These are phyloP conservation scores for Dalbergia oliveri DNA, from an alignment of 306 rosid species.

Conservation along the genomic window DNA sequence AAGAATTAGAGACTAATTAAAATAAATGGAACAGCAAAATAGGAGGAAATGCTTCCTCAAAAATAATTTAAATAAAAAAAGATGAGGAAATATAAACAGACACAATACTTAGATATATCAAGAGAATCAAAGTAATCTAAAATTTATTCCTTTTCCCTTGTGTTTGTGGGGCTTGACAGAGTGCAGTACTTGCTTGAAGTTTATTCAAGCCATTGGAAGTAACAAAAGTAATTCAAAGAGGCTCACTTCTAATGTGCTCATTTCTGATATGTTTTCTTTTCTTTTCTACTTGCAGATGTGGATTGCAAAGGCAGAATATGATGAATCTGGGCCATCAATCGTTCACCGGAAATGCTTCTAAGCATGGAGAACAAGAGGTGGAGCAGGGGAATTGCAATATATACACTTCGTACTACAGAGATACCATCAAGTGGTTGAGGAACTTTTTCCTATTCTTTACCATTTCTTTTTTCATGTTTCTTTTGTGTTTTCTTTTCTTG, in stretches of 20 bases:
- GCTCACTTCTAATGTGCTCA: conserved; percentile 1
- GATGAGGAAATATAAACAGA: background rate
- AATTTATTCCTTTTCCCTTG: background rate
- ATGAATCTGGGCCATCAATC: conserved; percentile 96
- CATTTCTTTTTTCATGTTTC: conserved; percentile 60
- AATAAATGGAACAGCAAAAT: background rate
- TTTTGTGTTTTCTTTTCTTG: conserved; percentile 60
- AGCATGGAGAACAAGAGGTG: conserved; percentile 55
- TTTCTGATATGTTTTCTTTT: conserved; percentile 31
- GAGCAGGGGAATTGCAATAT: conserved; percentile 54
- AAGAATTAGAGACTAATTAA: background rate
- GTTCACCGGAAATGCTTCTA: conserved; percentile 99
- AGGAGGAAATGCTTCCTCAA: background rate
- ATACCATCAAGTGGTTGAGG: conserved; percentile 70
- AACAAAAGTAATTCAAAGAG: background rate
- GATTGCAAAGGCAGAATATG: conserved; percentile 95
- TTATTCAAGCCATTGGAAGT: no score
- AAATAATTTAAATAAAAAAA: no score
- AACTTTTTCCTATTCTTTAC: conserved; percentile 60
- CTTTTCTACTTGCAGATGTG: conserved; percentile 75
- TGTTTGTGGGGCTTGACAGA: no score
- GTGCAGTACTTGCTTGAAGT: no score
- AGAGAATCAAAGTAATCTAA: background rate
- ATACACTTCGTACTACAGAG: conserved; percentile 60
- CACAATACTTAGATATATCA: conserved; percentile 13